Evolutionary conservation across 306 rosid species (phyloP), one percentile per base, ranked within the genome.

Genomic region (Fragaria vesca): DNA sequence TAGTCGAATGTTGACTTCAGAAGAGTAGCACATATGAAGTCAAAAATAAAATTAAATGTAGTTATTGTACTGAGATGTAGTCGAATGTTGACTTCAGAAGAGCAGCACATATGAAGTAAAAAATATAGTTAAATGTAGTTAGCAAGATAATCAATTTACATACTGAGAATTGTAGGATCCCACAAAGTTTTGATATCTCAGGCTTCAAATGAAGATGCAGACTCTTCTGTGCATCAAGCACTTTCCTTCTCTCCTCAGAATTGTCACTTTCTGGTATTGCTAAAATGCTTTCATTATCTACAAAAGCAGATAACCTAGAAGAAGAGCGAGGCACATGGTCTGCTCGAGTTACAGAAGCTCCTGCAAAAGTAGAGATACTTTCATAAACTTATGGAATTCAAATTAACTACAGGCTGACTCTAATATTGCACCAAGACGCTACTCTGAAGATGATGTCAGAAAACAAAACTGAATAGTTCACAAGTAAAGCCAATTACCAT

Each of bases 121-220:
- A 71, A 43, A 18, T 3, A 47, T 10, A 10, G 8, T 30, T 32
- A 71, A 28, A 40, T 50, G 13, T 3, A 42, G 28, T 43, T n/a
- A 58, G 63, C 58, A 69, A 42, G 47, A 77, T 30, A 71, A 54
- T 36, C 79, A 72, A 17, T 60, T 60, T 21, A 57, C 91, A 75
- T 87, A 92, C 97, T 55, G 88, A 61, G 76, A 90, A 78, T 73
- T 81, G 84, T 70, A 92, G 83, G 81, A 86, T 81, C 75, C 84
- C 85, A 75, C 96, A 92, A 38, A 92, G 90, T 72, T 83, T 73
- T 55, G 84, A 85, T 71, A 90, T 67, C 73, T 81, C 93, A 3
- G 83, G 82, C 81, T 84, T 83, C 85, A 87, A 78, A 81, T 58
- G 72, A 61, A 65, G 71, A 71, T 83, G 81, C 50, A 85, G 80